These are phyloP conservation scores for Tubosaeta sp. DNA, from an alignment of 768 basidiomycete genomes.

Conservation along the genomic window DNA sequence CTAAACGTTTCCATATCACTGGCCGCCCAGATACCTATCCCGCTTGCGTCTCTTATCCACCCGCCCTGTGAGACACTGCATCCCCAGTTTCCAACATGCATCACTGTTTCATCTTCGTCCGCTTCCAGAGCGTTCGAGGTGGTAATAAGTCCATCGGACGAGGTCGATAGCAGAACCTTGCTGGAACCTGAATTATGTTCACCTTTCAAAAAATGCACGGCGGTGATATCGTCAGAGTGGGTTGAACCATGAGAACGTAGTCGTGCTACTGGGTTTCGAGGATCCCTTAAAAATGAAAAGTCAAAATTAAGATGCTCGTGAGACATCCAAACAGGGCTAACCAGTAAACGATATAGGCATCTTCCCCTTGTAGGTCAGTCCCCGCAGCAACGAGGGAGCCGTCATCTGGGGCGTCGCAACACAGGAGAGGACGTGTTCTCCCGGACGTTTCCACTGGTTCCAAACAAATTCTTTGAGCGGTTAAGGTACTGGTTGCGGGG, in stretches of 20 bases:
- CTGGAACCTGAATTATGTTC: constrained; percentile 31
- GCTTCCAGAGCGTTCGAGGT: constrained; percentile 65
- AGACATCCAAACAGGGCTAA: constrained; percentile 26
- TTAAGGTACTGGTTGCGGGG: constrained; percentile 21
- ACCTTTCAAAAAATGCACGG: constrained; percentile 48
- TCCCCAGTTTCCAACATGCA: constrained; percentile 83
- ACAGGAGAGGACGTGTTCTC: constrained; percentile 46
- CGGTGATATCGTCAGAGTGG: constrained; percentile 91
- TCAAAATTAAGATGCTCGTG: constrained; percentile 2
- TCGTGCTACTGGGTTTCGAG: constrained; percentile 67
- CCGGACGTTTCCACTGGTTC: constrained; percentile 47
- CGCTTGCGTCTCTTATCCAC: constrained; percentile 44
- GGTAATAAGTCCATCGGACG: constrained; percentile 80
- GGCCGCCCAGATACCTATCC: constrained; percentile 65
- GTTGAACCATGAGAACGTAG: constrained; percentile 77
- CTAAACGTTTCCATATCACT: constrained; percentile 97
- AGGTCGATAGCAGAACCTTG: constrained; percentile 68
- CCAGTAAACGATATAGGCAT: constrained; percentile 86
- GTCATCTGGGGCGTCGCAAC: constrained; percentile 66
- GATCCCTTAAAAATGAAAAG: constrained; percentile 57
- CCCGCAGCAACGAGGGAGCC: constrained; percentile 78
- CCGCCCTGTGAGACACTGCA: constrained; percentile 76
- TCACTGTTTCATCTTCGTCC: constrained; percentile 84
- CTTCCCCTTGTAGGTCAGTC: constrained; percentile 75
- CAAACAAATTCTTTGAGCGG: constrained; percentile 33